Percentiles rank a stretch among this genome's conserved stretches.
Evolutionary conservation across 306 rosid genomes (phyloP).

Genomic region (Cicer yamashitae): DNA sequence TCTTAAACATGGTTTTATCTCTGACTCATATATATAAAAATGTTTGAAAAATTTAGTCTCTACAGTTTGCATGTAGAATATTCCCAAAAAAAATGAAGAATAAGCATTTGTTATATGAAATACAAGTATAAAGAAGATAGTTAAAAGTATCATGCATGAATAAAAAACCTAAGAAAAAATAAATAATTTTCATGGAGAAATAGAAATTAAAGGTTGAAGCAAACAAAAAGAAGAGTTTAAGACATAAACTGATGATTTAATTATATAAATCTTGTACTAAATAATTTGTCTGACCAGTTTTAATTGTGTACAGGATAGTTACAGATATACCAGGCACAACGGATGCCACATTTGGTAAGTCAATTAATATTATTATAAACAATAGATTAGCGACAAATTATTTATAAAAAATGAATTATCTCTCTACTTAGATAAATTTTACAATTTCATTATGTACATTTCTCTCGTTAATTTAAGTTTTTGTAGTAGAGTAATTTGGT

Average conservation of each 20-base stretch:
- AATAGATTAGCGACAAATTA: too few relatives aligned
- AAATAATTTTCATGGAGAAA: not conserved
- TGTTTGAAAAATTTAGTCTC: not conserved
- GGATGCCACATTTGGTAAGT: constrained; percentile 74
- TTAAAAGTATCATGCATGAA: not conserved
- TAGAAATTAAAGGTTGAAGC: not conserved
- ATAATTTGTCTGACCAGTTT: constrained; percentile 14
- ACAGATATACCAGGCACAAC: constrained; percentile 97
- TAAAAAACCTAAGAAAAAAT: not conserved
- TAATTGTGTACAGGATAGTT: constrained; percentile 68
- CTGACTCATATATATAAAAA: too few relatives aligned
- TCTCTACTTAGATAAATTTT: too few relatives aligned
- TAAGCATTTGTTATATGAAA: not conserved
- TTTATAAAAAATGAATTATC: too few relatives aligned
- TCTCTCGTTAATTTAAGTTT: too few relatives aligned
- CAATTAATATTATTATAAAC: too few relatives aligned
- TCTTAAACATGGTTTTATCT: too few relatives aligned
- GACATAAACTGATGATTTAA: not conserved
- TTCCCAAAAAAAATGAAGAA: not conserved
- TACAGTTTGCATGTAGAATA: not conserved
- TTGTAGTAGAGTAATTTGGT: too few relatives aligned
- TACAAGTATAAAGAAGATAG: not conserved
- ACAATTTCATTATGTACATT: too few relatives aligned
- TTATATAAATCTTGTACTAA: not conserved
- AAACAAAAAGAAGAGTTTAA: not conserved